Conservation (phyloP, 2,329 filamentous ascomycete species). For the Ilyonectria destructans region DNA sequence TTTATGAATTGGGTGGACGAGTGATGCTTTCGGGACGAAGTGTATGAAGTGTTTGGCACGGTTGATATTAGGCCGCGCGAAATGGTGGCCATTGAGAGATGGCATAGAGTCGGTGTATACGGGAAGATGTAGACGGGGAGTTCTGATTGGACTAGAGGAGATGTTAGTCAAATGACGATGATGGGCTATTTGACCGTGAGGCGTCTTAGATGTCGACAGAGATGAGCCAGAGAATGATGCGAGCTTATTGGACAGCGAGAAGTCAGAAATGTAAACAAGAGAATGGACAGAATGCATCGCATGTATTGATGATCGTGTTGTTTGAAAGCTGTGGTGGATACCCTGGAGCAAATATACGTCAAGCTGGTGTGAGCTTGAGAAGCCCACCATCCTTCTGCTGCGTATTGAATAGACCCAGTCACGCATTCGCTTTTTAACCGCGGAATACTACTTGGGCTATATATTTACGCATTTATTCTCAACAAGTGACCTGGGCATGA, state of each 20-base stretch:
- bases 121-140: background rate
- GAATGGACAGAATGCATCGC: background rate
- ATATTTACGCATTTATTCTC: background rate
- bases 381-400: background rate
- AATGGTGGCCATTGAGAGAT: background rate
- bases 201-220: background rate
- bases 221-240: background rate
- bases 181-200: background rate
- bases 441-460: background rate
- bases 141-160: conserved; percentile 8
- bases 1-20: conserved; percentile 67
- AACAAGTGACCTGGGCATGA: background rate
- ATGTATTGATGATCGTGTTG: background rate
- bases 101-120: background rate
- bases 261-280: background rate
- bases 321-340: background rate
- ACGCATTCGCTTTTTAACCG: background rate
- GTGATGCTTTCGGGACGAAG: background rate
- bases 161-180: conserved; percentile 10
- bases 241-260: background rate
- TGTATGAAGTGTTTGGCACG: background rate
- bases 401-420: background rate
- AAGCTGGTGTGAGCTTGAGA: background rate
- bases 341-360: background rate
- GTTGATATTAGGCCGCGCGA: background rate